Conservation (phyloP, 768 basidiomycete species). For the Crassisporium funariophilum region DNA sequence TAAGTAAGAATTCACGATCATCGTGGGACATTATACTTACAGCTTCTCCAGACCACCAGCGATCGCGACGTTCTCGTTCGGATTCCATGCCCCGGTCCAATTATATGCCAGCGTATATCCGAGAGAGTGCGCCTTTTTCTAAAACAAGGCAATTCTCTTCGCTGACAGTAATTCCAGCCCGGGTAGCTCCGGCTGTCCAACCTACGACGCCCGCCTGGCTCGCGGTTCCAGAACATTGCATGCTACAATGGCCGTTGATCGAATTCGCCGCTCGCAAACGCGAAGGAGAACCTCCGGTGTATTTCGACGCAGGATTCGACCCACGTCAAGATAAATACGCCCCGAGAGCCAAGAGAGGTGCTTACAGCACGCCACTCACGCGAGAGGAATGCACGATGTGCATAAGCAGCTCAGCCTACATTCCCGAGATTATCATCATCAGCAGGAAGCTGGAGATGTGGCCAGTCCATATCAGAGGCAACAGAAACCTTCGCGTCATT, state of each 20-base stretch:
- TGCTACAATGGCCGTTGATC: constrained; percentile 45
- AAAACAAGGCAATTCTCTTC: too few species aligned
- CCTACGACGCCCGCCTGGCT: constrained; percentile 37
- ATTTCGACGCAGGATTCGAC: constrained; percentile 55
- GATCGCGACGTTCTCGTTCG: constrained; percentile 16
- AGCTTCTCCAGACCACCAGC: constrained; percentile 13
- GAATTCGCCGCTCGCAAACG: constrained; percentile 36
- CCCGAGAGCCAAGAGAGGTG: constrained; percentile 25
- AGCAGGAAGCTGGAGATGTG: constrained; percentile 41
- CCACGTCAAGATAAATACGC: constrained; percentile 28
- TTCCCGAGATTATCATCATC: constrained; percentile 53
- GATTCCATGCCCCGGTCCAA: constrained; percentile 17
- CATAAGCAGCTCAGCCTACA: constrained; percentile 41
- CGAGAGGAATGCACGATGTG: constrained; percentile 42
- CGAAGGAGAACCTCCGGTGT: constrained; percentile 37
- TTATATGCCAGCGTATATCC: constrained; percentile 33
- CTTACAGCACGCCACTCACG: constrained; percentile 27
- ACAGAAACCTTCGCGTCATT: constrained; percentile 49
- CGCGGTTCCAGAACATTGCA: too few species aligned
- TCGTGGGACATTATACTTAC: neutral
- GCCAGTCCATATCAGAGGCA: constrained; percentile 45
- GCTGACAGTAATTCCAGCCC: too few species aligned
- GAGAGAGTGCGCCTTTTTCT: constrained; percentile 18
- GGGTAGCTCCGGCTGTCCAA: too few species aligned
- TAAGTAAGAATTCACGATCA: neutral